These are phyloP conservation scores for Solanum habrochaites DNA, from an alignment of 257 asterid genomes.

Conservation along the genomic window DNA sequence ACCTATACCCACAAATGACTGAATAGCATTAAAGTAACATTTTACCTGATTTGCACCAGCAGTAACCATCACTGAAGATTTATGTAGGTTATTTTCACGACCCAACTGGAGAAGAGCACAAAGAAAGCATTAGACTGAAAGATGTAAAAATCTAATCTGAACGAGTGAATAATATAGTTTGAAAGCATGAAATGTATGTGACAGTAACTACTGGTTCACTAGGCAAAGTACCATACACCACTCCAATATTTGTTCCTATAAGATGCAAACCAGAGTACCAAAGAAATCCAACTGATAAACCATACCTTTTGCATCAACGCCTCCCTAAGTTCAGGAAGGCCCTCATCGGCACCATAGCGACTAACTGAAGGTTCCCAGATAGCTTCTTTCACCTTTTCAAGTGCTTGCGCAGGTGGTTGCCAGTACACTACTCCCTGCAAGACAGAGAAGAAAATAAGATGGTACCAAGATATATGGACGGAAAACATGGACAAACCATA, in stretches of 20 bases:
- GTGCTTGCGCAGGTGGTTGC: slow-evolving; percentile 86
- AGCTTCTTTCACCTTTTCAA: slow-evolving; percentile 60
- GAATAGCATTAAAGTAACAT: background rate
- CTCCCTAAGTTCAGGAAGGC: slow-evolving; percentile 87
- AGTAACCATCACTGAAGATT: slow-evolving; percentile 96
- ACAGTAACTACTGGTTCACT: background rate
- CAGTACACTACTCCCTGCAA: slow-evolving; percentile 90
- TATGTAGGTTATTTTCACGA: slow-evolving; percentile 54
- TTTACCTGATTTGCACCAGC: slow-evolving; percentile 99
- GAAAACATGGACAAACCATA: background rate
- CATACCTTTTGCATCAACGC: slow-evolving; percentile 67
- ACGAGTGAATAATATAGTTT: background rate
- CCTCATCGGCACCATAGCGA: slow-evolving; percentile 91
- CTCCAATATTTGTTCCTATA: background rate
- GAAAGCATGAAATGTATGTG: background rate
- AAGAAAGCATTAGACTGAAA: background rate
- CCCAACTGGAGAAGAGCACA: slow-evolving; percentile 36
- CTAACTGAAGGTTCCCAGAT: slow-evolving; percentile 86
- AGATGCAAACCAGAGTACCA: background rate
- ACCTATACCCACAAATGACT: background rate
- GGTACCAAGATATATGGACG: background rate
- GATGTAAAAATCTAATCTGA: background rate
- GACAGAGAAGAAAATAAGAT: background rate
- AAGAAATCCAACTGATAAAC: background rate
- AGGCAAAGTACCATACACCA: background rate